phyloP scores from a whole-genome alignment of 2,329 filamentous ascomycete genomes.

The Ceratocystis colombiana region DNA sequence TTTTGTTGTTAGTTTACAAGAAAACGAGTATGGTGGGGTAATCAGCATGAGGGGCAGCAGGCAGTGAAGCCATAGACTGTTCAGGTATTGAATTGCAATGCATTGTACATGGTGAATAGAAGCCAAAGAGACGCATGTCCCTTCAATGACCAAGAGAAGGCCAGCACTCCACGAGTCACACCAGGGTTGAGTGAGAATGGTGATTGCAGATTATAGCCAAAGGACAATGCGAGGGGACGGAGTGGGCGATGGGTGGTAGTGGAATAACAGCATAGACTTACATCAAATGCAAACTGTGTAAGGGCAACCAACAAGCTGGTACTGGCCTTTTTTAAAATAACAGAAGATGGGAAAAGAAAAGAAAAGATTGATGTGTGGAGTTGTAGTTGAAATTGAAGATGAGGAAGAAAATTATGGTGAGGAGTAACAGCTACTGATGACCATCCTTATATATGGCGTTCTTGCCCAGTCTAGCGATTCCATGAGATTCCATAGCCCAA shows the following conservation, averaged over 20 bases:
- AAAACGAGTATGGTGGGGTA: constrained; percentile 4
- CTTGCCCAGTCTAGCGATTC: constrained; percentile 25
- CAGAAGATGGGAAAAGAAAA: constrained; percentile 24
- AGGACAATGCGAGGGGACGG: neutral
- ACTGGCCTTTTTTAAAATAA: constrained; percentile 22
- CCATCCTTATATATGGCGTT: constrained; percentile 23
- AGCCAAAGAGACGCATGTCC: neutral
- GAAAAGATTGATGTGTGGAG: constrained; percentile 14
- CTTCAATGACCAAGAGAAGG: too few species aligned
- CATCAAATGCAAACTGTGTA: constrained; percentile 25
- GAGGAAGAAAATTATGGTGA: constrained; percentile 17
- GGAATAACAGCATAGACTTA: constrained; percentile 19
- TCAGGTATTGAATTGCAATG: constrained; percentile 5
- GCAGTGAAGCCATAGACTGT: neutral
- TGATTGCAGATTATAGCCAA: neutral
- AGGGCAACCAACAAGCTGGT: constrained; percentile 24
- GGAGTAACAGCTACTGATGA: constrained; percentile 17
- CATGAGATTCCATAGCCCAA: constrained; percentile 27
- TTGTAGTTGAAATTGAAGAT: constrained; percentile 15
- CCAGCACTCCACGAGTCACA: too few species aligned
- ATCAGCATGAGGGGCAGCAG: constrained; percentile 20
- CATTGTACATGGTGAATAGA: constrained; percentile 10
- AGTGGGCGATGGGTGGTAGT: neutral
- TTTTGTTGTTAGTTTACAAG: constrained; percentile 4
- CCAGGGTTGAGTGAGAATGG: neutral